Evolutionary conservation across 805 yeast species (phyloP), one percentile per base, ranked within the genome.

Genomic region (Limtongia smithiae): DNA sequence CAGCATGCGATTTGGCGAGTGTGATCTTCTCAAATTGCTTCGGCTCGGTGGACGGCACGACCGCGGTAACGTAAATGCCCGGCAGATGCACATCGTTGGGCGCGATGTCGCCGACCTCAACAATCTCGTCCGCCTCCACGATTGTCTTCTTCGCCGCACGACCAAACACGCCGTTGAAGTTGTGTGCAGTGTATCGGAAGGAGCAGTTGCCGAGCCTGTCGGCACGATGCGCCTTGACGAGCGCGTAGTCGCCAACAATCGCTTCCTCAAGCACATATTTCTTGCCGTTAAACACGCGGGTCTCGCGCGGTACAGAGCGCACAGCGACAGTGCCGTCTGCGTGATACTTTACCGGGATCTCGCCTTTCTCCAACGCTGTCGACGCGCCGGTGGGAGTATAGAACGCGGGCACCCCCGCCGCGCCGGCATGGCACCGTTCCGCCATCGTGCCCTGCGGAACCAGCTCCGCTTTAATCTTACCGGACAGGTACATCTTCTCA

Each of bases 371-470:
- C n/a, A 75, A 62, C 73, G 74, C 71, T 12, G 78, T 75, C 27
- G 70, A 70, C 9, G 67, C 76, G 15, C 78, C 79, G 1, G 79
- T 70, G 2, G 77, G 71, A 6, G 78, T 71, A 58, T 67, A 75
- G 50, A 71, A 73, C 1, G 78, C 78, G 2, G 78, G 78, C 14
- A 72, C 63, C 4, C 78, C 78, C 2, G 77, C 67, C 11, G 68
- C 75, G 8, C 73, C 78, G 11, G 79, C 78, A 20, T 77, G 62
- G 18, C 68, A 65, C 41, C 73, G 64, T 55, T 74, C 79, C 7
- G 77, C 78, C 30, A 75, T 58, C 17, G 74, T 73, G 2, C 79
- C 79, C 56, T 74, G 79, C 2, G 79, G 79, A 17, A 73, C 69
- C 40, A 75, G 62, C 55, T 75, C 78, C 40, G 75, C 61, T 52